Evolutionary conservation across 108 stramenopile genomes (phyloP), one percentile per base, ranked within the genome.

Genomic region (Pseudonitzschia multiseries): DNA sequence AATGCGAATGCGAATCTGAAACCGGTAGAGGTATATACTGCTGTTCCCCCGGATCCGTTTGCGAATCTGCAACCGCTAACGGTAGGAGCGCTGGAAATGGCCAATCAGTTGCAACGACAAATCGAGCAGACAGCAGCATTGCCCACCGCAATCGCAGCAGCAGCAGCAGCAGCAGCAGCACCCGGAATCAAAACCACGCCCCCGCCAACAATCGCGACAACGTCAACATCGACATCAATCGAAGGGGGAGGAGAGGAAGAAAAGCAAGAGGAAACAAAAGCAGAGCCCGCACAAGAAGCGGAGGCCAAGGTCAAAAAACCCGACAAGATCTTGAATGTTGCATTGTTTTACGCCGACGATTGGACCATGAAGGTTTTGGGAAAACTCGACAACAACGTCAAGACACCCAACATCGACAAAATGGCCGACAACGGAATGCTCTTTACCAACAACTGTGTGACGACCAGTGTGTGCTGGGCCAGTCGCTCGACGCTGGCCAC

Each of bases 381-480:
- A 22, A 76, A 73, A 21, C 42, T 81, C 17, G 80, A 84, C 62
- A 36, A 51, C 0, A 29, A 65, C 40, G 80, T 84, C 3, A 44
- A 81, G 20, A 84, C 83, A 24, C 93, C 93, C 20, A 74, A 80
- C 44, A 81, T 94, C 33, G 89, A 91, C 64, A 65, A 68, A 15
- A 75, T 94, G 70, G 90, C 93, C 32, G 61, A 78, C 13, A 67
- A 88, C 15, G 93, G 93, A 24, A 81, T 94, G 43, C 61, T 87
- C 29, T 94, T 94, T 57, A 81, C 82, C 0, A 86, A 88, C 65
- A 91, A 94, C 59, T 89, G 88, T 68, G 93, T 94, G 50, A 94
- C 93, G 40, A 94, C 93, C 20, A 81, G 83, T 42, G 81, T 94
- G 8, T 94, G 93, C 65, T 90, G 89, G 93, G 80, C 88, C 5